A percentile compares a stretch with the other conserved stretches of the same genome.
phyloP scores from a whole-genome alignment of 441 rosid species.

The Flueggea neowawraea region DNA sequence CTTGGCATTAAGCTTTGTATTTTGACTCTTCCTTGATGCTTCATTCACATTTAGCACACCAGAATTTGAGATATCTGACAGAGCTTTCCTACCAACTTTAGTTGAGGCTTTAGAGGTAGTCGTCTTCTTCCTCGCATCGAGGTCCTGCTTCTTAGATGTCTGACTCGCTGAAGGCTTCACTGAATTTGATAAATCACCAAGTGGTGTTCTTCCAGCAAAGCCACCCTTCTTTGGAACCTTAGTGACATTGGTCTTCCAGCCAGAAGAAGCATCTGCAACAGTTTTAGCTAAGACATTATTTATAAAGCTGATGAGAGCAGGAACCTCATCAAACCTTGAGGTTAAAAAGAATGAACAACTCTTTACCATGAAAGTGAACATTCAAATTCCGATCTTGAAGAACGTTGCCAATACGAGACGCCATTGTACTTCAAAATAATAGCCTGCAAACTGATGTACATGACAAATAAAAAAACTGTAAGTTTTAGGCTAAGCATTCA shows the following conservation, averaged over 20 bases:
- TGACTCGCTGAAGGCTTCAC: slow-evolving; percentile 31
- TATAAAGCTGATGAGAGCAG: background rate
- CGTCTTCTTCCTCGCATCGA: slow-evolving; percentile 31
- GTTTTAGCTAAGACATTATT: background rate
- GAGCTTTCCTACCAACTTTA: slow-evolving; percentile 35
- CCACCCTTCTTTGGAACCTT: slow-evolving; percentile 42
- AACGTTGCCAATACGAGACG: background rate
- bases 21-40: slow-evolving; percentile 30
- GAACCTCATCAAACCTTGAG: background rate
- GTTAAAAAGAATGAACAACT: background rate
- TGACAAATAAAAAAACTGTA: too few species aligned
- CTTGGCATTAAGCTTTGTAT: slow-evolving; percentile 22
- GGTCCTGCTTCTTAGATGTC: slow-evolving; percentile 30
- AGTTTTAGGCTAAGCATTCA: too few species aligned
- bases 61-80: slow-evolving; percentile 65
- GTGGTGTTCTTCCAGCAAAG: slow-evolving; percentile 56
- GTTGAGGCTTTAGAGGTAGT: slow-evolving; percentile 12
- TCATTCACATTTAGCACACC: slow-evolving; percentile 27
- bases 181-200: slow-evolving; percentile 62
- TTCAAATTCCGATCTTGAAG: background rate
- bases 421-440: background rate
- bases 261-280: background rate
- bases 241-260: slow-evolving; percentile 28
- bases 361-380: background rate
- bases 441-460: background rate